Evolutionary conservation across 805 yeast genomes (phyloP).

Genomic region (Candida pini): DNA sequence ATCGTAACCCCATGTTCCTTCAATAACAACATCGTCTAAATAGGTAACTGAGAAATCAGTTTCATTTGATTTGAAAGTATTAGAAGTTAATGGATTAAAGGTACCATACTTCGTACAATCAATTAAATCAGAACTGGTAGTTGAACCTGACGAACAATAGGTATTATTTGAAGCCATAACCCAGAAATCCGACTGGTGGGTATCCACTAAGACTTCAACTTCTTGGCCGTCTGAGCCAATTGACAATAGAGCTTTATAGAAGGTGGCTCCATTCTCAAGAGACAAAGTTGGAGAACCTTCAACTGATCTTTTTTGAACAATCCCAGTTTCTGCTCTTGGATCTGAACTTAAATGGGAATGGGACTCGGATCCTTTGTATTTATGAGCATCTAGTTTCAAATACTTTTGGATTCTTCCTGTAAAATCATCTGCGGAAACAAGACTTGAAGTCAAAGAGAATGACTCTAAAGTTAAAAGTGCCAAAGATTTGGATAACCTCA

Average conservation of each 20-base stretch:
- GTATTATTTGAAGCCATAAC: conserved; percentile 46
- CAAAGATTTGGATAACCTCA: no score
- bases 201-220: conserved; percentile 59
- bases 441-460: no score
- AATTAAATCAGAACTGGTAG: conserved; percentile 12
- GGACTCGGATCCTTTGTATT: not conserved
- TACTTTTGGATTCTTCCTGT: no score
- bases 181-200: conserved; percentile 76
- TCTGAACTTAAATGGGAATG: no score
- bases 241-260: conserved; percentile 38
- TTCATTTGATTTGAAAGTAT: conserved; percentile 33
- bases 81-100: conserved; percentile 36
- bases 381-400: not conserved
- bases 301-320: conserved; percentile 21
- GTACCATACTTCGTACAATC: conserved; percentile 45
- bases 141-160: conserved; percentile 28
- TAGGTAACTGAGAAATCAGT: conserved; percentile 40
- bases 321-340: conserved; percentile 15
- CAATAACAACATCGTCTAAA: conserved; percentile 43
- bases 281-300: conserved; percentile 26
- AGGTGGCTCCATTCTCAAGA: conserved; percentile 34
- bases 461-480: no score
- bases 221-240: conserved; percentile 56
- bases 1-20: conserved; percentile 61
- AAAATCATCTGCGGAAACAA: no score